Evolutionary conservation across 805 yeast species (phyloP), one percentile per base, ranked within the genome.

Genomic region (Saccharomyces eubayanus): DNA sequence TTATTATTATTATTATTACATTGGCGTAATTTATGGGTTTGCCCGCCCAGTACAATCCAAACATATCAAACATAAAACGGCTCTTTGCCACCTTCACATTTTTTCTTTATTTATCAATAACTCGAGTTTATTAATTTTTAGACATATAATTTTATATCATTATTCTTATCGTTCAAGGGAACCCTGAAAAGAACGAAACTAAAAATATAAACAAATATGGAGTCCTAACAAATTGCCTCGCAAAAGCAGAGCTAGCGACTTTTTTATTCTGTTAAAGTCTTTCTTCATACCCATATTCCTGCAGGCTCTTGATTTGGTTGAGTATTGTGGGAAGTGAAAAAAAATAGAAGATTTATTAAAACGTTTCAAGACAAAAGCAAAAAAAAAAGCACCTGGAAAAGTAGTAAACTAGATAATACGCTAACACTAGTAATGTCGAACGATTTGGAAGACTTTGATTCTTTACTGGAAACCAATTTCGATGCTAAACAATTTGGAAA

Each of bases 391-490:
- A 16, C 43, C 16, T 4, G 1, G 12, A 11, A 11, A n/a, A 9
- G 20, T 14, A 24, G 28, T 20, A 46, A 6, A 41, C 24, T 27
- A 28, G 16, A 14, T 24, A 28, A 16, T 4, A 16, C 10, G 24
- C 12, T 4, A 36, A 16, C n/a, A 40, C 10, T 30, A 45, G 8
- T 51, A 36, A 56, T 57, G 61, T 28, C 50, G 21, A 55, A 49
- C 21, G 57, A 58, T 41, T 49, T 62, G 20, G 60, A 59, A 31
- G 67, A 63, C 36, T 67, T 67, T 48, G 70, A 65, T 50, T 58
- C 55, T 6, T 57, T 62, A 27, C 48, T 67, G 27, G 62, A 57
- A 2, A 43, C 53, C 1, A 55, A 55, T n/a, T 67, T 65, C 48
- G 55, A 57, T 41, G 62, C 58, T 11, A 30, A 47, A 3, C 56